Base-by-base conservation (phyloP, 495 filamentous ascomycete species). In the Viridothelium virens region DNA sequence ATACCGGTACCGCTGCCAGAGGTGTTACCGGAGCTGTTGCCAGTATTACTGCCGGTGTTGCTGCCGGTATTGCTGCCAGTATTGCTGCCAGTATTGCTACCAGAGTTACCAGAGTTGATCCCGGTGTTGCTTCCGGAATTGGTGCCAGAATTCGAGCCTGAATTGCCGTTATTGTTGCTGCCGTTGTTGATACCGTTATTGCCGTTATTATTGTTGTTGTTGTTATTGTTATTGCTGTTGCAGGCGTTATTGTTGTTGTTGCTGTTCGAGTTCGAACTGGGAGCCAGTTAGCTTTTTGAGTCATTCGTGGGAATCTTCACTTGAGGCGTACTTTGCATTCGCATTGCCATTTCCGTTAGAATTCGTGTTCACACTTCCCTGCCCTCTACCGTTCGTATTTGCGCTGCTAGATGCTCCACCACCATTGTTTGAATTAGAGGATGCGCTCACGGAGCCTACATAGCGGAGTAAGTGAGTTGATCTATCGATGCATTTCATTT, bases 281-380 rank as follows among this genome's bases (percentile, higher is more conserved):
- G 2, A 10, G 2, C 33, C 53, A 5, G 7, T 59, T 59, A 59
- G 31, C 53, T 59, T 34, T 59, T n/a, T 7, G 5, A 7, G 7
- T 5, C 1, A 11, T 7, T n/a, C 7, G 1, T 2, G 53, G 36
- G 18, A 6, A 6, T 59, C 9, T 25, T 7, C 36, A 18, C 31
- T 10, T 5, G 5, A 59, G 0, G 31, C 53, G 14, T 59, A 59
- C 53, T 59, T 59, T 36, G 53, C 53, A 14, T 59, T 59, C 31
- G 53, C 53, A 59, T 59, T 59, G 18, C 53, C 18, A 36, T 59
- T 59, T 18, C 53, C 53, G 36, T 59, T 59, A 3, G 53, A 59
- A 2, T 59, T 59, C 7, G 53, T 59, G 53, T 59, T 59, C 31
- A 59, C 53, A 14, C 6, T 59, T 59, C 6, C 3, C 2, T 31